Conservation (phyloP, 164 flowering plant genomes). For the Chimonanthus salicifolius region DNA sequence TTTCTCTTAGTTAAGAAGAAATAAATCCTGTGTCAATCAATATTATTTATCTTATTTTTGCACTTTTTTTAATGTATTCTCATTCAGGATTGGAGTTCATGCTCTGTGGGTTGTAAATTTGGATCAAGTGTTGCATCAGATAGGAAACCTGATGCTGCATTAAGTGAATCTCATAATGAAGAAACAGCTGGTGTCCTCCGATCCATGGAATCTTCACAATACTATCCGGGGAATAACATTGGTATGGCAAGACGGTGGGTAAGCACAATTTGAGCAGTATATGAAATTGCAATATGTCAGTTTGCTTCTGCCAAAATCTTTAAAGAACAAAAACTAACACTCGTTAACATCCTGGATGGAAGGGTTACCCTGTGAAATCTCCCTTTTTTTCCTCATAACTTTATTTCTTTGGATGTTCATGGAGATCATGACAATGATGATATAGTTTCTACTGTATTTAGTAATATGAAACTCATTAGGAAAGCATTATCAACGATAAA, state of each 20-base stretch:
- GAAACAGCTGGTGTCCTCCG: slow-evolving; percentile 50
- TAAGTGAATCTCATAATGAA: slow-evolving; percentile 38
- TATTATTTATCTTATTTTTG: not conserved
- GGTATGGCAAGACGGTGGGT: slow-evolving; percentile 97
- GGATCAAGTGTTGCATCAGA: slow-evolving; percentile 19
- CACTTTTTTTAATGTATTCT: not conserved
- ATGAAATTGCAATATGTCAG: not conserved
- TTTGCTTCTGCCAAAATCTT: not conserved
- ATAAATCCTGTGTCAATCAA: not conserved
- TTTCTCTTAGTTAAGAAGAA: not conserved
- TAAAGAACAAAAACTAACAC: not conserved
- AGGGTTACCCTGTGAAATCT: not conserved
- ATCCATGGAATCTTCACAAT: slow-evolving; percentile 92
- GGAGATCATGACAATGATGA: no score
- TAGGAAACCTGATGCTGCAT: slow-evolving; percentile 68
- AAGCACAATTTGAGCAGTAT: slow-evolving; percentile 48
- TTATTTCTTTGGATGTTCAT: not conserved
- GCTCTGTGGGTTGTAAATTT: slow-evolving; percentile 82
- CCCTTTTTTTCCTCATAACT: not conserved
- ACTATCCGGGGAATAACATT: slow-evolving; percentile 71
- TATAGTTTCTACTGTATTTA: no score
- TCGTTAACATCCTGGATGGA: not conserved
- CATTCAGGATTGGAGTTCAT: slow-evolving; percentile 59
- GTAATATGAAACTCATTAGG: no score
- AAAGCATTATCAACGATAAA: no score